Evolutionary conservation across 768 basidiomycete genomes (phyloP), one percentile per base, ranked within the genome.

Genomic region (Leccinum subgranulosum): DNA sequence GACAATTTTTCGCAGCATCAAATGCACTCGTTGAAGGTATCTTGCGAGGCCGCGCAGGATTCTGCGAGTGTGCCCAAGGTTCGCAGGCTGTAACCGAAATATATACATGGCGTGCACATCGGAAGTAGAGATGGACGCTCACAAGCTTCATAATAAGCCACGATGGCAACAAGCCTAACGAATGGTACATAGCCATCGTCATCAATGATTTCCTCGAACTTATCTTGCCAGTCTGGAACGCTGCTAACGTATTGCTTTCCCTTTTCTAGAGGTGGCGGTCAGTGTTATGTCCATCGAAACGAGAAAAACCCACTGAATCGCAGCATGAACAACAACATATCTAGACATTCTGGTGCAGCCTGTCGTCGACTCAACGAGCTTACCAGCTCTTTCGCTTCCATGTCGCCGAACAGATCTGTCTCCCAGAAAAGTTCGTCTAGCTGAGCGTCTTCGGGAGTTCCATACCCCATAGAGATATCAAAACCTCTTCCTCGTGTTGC

Each of bases 141-240:
- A 68, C 66, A 49, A 49, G 48, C 64, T 39, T 67, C 66, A 11
- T 56, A 63, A 46, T 66, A 67, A 14, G 66, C 66, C 1, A 68
- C 59, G n/a, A 67, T 60, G 4, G 63, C 51, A 10, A 65, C 66
- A 5, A 67, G 60, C 52, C 57, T 58, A 3, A 68, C 59, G 11
- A 67, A 57, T 7, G 58, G 49, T 8, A 51, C 46, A n/a, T 48
- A 64, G 8, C 59, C 4, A 14, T 4, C 27, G 19, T 50, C 53
- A 4, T 48, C 11, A 15, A 68, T 60, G 43, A 63, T 57, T 2
- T 31, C 41, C 25, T 10, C 49, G 21, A 67, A 60, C 41, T 54
- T 29, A 4, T 25, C 14, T 43, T 45, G 46, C 66, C 66, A 65
- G 31, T 50, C 9, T 1, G 33, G 55, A 3, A 67, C 49, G 36